A percentile compares a stretch with the other conserved stretches of the same genome.
Conservation (phyloP, 257 asterid species). For the Nicotiana noctiflora region DNA sequence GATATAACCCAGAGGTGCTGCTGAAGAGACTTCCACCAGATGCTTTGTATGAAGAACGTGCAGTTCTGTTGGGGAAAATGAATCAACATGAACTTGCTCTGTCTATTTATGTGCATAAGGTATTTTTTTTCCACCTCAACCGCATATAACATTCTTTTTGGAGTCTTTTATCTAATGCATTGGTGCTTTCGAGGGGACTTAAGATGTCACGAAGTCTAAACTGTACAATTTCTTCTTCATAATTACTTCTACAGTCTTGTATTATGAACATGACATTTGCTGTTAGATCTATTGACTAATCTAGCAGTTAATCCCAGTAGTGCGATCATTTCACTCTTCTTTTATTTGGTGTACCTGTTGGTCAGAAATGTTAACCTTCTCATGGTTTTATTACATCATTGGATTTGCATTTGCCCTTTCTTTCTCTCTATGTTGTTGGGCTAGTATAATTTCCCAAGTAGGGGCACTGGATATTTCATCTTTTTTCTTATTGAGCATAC, state of each 20-base stretch:
- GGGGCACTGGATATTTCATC: neutral
- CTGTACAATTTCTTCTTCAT: neutral
- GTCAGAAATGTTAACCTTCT: neutral
- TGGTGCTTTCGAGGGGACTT: neutral
- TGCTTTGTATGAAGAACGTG: constrained; percentile 88
- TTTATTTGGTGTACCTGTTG: neutral
- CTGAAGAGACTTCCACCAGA: constrained; percentile 82
- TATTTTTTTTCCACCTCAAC: constrained; percentile 20
- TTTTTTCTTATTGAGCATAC: neutral
- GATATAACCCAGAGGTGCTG: constrained; percentile 72
- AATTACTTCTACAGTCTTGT: neutral
- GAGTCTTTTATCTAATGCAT: constrained; percentile 1
- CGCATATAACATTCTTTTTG: neutral
- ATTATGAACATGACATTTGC: neutral
- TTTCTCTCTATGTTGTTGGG: neutral
- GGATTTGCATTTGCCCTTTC: neutral
- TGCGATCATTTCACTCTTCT: neutral
- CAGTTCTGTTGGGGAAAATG: constrained; percentile 89
- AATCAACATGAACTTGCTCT: constrained; percentile 95
- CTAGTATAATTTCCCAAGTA: neutral
- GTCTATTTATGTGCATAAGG: constrained; percentile 90
- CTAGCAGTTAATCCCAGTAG: neutral
- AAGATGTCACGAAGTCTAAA: neutral
- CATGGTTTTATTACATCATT: neutral
- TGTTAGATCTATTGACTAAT: neutral